Evolutionary conservation across 495 filamentous ascomycete species (phyloP).

Genomic region (Aspergillus nidulans): DNA sequence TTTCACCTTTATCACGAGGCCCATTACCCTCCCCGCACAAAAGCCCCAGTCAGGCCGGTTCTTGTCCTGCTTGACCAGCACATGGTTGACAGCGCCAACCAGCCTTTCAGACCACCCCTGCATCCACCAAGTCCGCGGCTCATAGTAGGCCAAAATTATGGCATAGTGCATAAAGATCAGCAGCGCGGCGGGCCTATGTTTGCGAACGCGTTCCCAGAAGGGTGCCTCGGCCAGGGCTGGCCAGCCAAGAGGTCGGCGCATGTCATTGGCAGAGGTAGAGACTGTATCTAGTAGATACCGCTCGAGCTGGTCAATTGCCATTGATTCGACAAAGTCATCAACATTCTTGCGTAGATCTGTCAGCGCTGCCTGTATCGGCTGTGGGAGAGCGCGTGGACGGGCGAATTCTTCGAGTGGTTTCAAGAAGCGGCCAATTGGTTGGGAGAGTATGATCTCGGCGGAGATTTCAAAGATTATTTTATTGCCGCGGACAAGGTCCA

Average conservation of each 20-base stretch:
- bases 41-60: slow-evolving; percentile 48
- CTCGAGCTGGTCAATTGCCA: not conserved
- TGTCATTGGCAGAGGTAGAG: not conserved
- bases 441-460: not conserved
- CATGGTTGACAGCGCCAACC: slow-evolving; percentile 23
- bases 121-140: not conserved
- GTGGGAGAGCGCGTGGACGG: not conserved
- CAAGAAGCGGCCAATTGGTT: not conserved
- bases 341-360: not conserved
- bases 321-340: not conserved
- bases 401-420: not conserved
- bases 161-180: not conserved
- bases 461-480: not conserved
- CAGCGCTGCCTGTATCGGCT: not conserved
- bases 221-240: not conserved
- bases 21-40: slow-evolving; percentile 46
- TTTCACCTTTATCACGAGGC: slow-evolving; percentile 45
- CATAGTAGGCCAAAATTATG: not conserved
- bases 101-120: not conserved
- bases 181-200: not conserved
- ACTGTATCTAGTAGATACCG: not conserved
- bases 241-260: not conserved
- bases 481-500: not conserved
- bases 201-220: not conserved
- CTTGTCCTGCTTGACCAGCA: slow-evolving; percentile 56